Evolutionary conservation across 2,329 filamentous ascomycete genomes (phyloP).

Genomic region (Trichoderma simmonsii): DNA sequence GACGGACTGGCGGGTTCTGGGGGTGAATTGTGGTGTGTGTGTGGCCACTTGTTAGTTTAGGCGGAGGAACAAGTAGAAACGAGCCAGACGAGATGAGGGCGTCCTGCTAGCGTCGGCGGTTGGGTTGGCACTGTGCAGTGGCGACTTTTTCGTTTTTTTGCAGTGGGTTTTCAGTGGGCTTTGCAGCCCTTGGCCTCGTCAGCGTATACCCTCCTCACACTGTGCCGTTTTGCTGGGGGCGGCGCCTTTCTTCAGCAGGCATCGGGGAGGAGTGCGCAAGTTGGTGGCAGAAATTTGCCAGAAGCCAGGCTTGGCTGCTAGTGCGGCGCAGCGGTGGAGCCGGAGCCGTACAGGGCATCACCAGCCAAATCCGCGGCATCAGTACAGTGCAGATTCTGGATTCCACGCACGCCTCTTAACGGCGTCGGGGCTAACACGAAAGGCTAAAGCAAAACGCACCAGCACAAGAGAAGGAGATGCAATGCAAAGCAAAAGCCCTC

Average conservation of each 20-base stretch:
- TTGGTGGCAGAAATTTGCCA: conserved; percentile 5
- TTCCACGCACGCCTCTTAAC: not conserved
- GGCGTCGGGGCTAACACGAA: not conserved
- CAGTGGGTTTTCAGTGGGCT: not conserved
- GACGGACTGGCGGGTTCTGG: not conserved
- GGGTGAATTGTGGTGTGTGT: not conserved
- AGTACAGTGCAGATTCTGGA: not conserved
- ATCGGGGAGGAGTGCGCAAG: not conserved
- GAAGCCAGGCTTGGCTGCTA: not conserved
- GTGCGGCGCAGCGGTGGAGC: not conserved
- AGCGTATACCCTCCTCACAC: not conserved
- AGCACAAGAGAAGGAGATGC: not conserved
- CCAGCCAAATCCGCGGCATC: not conserved
- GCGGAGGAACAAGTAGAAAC: not conserved
- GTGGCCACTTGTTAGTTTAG: not conserved
- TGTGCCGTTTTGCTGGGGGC: not conserved
- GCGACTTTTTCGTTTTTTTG: not conserved
- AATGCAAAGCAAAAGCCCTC: not conserved
- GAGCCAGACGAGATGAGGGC: not conserved
- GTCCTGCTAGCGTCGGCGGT: not conserved
- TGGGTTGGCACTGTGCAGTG: not conserved
- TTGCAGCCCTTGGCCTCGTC: not conserved
- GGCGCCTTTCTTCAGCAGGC: not conserved
- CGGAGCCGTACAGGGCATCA: not conserved
- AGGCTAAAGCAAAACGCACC: not conserved